Evolutionary conservation across 2,329 filamentous ascomycete species (phyloP).

Genomic region (Camillea tinctor): DNA sequence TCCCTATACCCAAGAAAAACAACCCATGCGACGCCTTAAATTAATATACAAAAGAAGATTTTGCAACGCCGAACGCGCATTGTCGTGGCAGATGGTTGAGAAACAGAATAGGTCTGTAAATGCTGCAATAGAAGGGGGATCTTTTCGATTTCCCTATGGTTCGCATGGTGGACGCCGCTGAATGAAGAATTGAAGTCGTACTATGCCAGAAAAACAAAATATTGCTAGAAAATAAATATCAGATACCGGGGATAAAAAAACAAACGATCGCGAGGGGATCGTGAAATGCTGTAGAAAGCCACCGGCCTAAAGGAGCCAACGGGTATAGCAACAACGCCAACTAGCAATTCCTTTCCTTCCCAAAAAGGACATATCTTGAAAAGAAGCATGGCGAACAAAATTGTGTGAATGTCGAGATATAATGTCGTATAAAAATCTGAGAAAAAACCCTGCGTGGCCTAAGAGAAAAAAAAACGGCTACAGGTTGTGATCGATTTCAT

Average conservation of each 20-base stretch:
- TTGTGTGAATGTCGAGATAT: no score
- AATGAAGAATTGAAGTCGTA: conserved; percentile 6
- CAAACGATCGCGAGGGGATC: conserved; percentile 3
- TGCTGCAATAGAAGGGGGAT: conserved; percentile 15
- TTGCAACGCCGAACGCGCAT: conserved; percentile 17
- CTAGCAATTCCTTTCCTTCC: conserved; percentile 10
- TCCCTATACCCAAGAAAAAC: conserved; percentile 11
- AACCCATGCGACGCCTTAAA: conserved; percentile 16
- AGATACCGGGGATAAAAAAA: conserved; percentile 1
- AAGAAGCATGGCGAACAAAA: no score
- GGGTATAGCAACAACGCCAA: conserved; percentile 20
- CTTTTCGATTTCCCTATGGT: conserved; percentile 11
- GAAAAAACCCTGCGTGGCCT: conserved; percentile 5
- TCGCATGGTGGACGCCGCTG: conserved; percentile 20
- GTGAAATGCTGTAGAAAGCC: conserved; percentile 2
- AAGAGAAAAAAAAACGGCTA: conserved; percentile 10
- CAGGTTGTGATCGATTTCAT: conserved; percentile 1
- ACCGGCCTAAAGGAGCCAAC: conserved; percentile 11
- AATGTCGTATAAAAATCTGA: conserved; percentile 4
- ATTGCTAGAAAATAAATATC: not conserved
- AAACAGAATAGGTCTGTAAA: conserved; percentile 22
- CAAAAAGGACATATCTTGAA: conserved; percentile 14
- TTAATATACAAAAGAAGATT: conserved; percentile 26
- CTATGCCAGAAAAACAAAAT: not conserved
- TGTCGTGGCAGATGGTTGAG: conserved; percentile 19